A percentile compares a stretch with the other conserved stretches of the same genome.
Conservation (phyloP, 371 early-diverging fungal species). For the Mucor racemosus region DNA sequence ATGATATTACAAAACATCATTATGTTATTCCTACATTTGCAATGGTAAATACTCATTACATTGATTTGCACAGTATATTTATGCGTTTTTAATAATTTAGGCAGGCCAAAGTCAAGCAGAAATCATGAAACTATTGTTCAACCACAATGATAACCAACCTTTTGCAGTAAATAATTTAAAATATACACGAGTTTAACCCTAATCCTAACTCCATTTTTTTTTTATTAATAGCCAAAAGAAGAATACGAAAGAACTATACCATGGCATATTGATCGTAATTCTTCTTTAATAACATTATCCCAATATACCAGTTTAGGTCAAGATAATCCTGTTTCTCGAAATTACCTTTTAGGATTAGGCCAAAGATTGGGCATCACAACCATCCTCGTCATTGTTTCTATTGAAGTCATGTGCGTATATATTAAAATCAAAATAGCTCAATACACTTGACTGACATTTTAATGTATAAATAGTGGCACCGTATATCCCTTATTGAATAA, state of each 20-base stretch:
- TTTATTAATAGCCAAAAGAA: conserved; percentile 21
- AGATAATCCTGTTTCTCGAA: conserved; percentile 7
- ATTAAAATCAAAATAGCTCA: neutral
- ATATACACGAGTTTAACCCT: neutral
- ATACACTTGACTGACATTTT: neutral
- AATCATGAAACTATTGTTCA: conserved; percentile 22
- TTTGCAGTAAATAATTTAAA: conserved; percentile 12
- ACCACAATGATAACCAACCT: conserved; percentile 13
- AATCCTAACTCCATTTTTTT: neutral
- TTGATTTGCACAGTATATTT: neutral
- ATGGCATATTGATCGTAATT: conserved; percentile 18
- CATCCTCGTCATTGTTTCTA: conserved; percentile 21
- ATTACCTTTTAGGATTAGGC: conserved; percentile 21
- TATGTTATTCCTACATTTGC: conserved; percentile 25
- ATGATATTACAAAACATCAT: conserved; percentile 15
- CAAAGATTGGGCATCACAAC: conserved; percentile 27
- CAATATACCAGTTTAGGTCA: conserved; percentile 20
- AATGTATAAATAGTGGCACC: conserved; percentile 4
- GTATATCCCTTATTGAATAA: conserved; percentile 17
- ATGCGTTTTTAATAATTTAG: conserved; percentile 6
- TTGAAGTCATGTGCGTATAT: conserved; percentile 23
- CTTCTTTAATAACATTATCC: conserved; percentile 20
- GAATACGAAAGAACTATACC: conserved; percentile 26
- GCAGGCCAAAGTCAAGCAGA: conserved; percentile 25
- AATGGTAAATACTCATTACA: conserved; percentile 14